Evolutionary conservation across 768 basidiomycete genomes (phyloP).

Genomic region (Psilocybe sp.): DNA sequence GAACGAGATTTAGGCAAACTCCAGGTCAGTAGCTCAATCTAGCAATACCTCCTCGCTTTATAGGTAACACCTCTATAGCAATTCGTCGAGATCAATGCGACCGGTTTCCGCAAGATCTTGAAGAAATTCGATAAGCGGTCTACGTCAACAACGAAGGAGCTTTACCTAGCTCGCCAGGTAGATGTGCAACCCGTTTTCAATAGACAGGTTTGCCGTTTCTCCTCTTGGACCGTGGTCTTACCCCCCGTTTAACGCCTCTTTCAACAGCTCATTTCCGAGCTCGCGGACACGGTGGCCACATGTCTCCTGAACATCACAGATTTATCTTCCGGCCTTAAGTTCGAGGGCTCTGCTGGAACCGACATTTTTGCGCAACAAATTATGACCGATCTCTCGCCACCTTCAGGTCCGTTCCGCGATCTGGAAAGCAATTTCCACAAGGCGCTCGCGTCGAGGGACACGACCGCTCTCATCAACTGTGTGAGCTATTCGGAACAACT

Average conservation of each 20-base stretch:
- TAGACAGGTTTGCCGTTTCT: conserved; percentile 62
- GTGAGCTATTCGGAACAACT: conserved; percentile 69
- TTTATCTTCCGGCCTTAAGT: conserved; percentile 68
- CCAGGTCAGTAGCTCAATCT: conserved; percentile 53
- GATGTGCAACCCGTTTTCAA: conserved; percentile 99
- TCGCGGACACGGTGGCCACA: conserved; percentile 88
- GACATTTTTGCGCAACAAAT: conserved; percentile 77
- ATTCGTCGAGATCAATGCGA: conserved; percentile 97
- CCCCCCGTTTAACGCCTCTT: conserved; percentile 2
- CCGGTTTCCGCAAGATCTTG: conserved; percentile 93
- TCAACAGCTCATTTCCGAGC: conserved; percentile 83
- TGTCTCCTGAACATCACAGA: conserved; percentile 80
- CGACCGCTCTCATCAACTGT: conserved; percentile 62
- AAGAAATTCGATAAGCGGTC: conserved; percentile 99
- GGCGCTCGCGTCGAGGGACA: conserved; percentile 64
- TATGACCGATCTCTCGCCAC: conserved; percentile 54
- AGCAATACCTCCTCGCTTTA: neutral
- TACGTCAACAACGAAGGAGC: conserved; percentile 91
- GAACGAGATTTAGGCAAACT: conserved; percentile 94
- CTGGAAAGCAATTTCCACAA: conserved; percentile 85
- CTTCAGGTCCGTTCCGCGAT: conserved; percentile 78
- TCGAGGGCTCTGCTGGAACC: conserved; percentile 75
- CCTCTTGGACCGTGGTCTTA: neutral
- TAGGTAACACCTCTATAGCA: conserved; percentile 48
- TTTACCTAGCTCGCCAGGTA: conserved; percentile 93